Base-by-base conservation (phyloP, 2,329 filamentous ascomycete genomes). In the Tolypocladium tropicale region DNA sequence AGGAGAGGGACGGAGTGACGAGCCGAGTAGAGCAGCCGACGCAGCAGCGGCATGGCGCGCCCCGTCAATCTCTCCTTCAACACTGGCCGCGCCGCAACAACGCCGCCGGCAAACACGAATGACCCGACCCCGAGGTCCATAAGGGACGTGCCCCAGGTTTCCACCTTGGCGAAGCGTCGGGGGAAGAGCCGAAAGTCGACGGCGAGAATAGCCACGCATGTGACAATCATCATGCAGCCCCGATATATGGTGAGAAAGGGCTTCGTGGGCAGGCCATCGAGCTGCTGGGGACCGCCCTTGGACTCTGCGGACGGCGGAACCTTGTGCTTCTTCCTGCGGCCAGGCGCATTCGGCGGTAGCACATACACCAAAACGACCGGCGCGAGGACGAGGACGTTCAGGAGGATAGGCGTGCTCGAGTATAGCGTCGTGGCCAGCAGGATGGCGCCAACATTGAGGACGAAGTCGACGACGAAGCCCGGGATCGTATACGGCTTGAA, bases 131-230 rank as follows among this genome's bases (percentile, higher is more conserved):
- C 94, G 65, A 97, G 79, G 69, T 99, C 94, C 94, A 99, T 99
- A 59, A 99, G 76, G n/a, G 93, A 97, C 1, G 93, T 96, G 55
- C 94, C 94, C 90, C 94, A 99, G n/a, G 90, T 96, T 73, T 99
- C 94, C 2, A 95, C 94, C 75, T 99, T 99, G 56, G 91, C 94
- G 69, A 97, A 97, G 34, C 94, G 86, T 32, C 94, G 84, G 2
- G 94, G 94, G 65, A 99, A 99, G 57, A 96, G 78, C 21, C 80
- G 84, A 69, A 99, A 99, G 72, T 99, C 94, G 53, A 99, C 94
- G 18, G 94, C 94, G n/a, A 99, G 80, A 63, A 99, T 97, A 54
- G 90, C 89, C 50, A 94, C 74, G 66, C 90, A 95, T 9, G 94
- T 99, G 61, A 89, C 80, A 53, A 95, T 80, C 79, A 99, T 84